Conservation (phyloP, 75 land plant species). For the Picea glauca region DNA sequence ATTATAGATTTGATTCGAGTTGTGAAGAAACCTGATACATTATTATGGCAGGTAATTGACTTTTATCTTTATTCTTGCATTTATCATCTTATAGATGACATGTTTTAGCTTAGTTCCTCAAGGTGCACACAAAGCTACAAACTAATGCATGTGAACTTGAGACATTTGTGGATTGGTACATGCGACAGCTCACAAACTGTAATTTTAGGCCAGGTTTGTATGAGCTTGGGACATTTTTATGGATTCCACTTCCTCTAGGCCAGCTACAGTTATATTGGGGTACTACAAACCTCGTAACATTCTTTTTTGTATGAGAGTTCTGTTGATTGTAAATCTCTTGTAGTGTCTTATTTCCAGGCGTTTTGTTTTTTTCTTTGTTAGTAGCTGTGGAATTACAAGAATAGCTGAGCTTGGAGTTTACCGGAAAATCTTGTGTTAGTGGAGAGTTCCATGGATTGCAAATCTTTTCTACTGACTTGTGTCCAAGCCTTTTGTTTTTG, state of each 20-base stretch:
- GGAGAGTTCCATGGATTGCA: background rate
- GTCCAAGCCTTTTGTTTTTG: background rate
- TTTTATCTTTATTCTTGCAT: background rate
- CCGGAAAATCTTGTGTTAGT: too few relatives aligned
- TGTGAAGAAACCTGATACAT: constrained; percentile 29
- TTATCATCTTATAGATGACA: too few relatives aligned
- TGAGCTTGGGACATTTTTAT: background rate
- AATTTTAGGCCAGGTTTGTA: background rate
- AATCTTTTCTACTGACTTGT: background rate
- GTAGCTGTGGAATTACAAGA: background rate
- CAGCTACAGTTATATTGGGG: background rate
- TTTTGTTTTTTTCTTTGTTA: background rate
- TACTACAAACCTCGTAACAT: background rate
- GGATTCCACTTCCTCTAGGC: background rate
- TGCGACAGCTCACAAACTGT: background rate
- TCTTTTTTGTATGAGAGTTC: background rate
- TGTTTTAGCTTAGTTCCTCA: too few relatives aligned
- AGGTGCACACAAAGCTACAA: background rate
- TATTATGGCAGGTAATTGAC: constrained; percentile 28
- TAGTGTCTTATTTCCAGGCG: background rate
- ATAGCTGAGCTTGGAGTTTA: too few relatives aligned
- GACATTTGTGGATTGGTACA: background rate
- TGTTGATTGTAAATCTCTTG: background rate
- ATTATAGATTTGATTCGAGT: constrained; percentile 25
- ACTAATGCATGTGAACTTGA: background rate